phyloP scores from a whole-genome alignment of 2,329 filamentous ascomycete species.

The Venturia aucupariae region DNA sequence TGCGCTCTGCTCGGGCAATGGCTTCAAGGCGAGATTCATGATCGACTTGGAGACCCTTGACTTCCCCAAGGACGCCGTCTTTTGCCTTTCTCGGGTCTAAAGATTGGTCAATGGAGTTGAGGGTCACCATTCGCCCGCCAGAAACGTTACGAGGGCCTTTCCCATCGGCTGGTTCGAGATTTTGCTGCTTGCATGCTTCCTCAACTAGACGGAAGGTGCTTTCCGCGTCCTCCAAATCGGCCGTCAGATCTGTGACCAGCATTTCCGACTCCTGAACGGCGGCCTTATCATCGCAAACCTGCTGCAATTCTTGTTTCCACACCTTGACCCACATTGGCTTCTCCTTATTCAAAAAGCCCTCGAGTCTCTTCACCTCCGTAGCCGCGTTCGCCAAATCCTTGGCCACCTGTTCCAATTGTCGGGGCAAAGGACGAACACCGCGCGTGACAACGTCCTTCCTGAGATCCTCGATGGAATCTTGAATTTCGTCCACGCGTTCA shows the following conservation, averaged over 20 bases:
- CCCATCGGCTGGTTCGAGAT: conserved; percentile 47
- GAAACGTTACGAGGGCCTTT: conserved; percentile 24
- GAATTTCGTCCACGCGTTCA: conserved; percentile 88
- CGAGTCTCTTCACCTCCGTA: conserved; percentile 85
- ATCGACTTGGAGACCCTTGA: conserved; percentile 86
- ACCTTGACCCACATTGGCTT: conserved; percentile 98
- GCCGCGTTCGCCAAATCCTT: conserved; percentile 77
- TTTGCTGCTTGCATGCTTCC: conserved; percentile 96
- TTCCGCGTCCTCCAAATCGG: conserved; percentile 88
- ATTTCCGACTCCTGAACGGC: conserved; percentile 95
- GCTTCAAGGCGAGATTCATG: conserved; percentile 89
- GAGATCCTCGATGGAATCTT: conserved; percentile 91
- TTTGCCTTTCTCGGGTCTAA: conserved; percentile 74
- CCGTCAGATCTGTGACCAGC: conserved; percentile 79
- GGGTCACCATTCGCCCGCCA: conserved; percentile 20
- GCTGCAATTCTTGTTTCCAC: conserved; percentile 95
- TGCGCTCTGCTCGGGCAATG: conserved; percentile 92
- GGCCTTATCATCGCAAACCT: conserved; percentile 91
- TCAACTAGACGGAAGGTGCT: conserved; percentile 94
- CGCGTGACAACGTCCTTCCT: conserved; percentile 93
- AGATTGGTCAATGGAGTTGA: conserved; percentile 33
- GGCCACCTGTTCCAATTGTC: conserved; percentile 79
- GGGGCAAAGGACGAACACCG: conserved; percentile 80
- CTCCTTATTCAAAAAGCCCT: conserved; percentile 83
- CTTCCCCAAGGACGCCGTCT: conserved; percentile 84